These are phyloP conservation scores for Exidia glandulosa DNA, from an alignment of 768 basidiomycete species.

Conservation along the genomic window DNA sequence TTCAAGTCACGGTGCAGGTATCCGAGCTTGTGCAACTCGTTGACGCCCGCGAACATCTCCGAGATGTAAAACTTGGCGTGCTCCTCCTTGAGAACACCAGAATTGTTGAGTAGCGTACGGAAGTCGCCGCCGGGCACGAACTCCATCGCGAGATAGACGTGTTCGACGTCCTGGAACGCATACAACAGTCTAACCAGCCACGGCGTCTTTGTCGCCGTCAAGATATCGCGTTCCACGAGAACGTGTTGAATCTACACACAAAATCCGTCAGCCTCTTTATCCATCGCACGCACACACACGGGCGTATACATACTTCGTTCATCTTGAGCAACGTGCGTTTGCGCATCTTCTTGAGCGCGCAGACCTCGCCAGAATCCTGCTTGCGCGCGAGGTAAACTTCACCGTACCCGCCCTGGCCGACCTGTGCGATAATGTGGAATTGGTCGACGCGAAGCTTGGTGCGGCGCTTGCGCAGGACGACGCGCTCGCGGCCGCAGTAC, in stretches of 20 bases:
- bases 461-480: conserved; percentile 81
- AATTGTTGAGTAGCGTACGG: conserved; percentile 93
- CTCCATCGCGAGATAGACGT: conserved; percentile 98
- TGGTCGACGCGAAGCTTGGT: conserved; percentile 89
- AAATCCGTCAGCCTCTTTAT: neutral
- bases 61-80: conserved; percentile 94
- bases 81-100: conserved; percentile 94
- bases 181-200: conserved; percentile 94
- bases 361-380: conserved; percentile 91
- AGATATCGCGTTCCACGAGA: conserved; percentile 91
- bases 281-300: neutral
- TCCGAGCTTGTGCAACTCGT: conserved; percentile 90
- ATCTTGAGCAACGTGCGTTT: conserved; percentile 93
- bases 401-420: conserved; percentile 97
- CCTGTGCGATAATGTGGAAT: conserved; percentile 97
- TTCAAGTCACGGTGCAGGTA: conserved; percentile 98
- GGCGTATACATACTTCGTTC: conserved; percentile 64
- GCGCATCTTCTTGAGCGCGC: conserved; percentile 94
- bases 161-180: conserved; percentile 87
- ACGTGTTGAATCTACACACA: conserved; percentile 82
- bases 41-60: conserved; percentile 94
- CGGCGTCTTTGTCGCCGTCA: conserved; percentile 93
- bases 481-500: conserved; percentile 89
- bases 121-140: conserved; percentile 99
- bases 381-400: conserved; percentile 95